Evolutionary conservation across 345 rosid species (phyloP).

Genomic region (Moricandia moricandioides): DNA sequence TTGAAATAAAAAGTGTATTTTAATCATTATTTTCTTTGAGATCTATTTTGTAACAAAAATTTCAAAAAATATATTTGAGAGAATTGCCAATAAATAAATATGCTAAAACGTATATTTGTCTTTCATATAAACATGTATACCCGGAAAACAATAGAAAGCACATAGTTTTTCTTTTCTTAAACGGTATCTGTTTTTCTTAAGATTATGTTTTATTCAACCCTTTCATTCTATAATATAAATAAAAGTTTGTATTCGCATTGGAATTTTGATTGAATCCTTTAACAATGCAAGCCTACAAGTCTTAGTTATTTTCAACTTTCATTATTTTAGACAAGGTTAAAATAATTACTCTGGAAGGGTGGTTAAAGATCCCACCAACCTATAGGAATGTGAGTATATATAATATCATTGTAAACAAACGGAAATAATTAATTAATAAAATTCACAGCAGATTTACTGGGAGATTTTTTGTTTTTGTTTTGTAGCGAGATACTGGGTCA

Average conservation of each 20-base stretch:
- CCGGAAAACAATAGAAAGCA: background rate
- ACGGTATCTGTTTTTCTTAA: background rate
- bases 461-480: background rate
- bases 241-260: background rate
- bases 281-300: background rate
- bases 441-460: conserved; percentile 20
- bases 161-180: background rate
- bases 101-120: conserved; percentile 2
- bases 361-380: conserved; percentile 40
- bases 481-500: background rate
- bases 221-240: background rate
- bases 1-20: no score
- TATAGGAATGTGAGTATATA: conserved; percentile 24
- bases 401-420: background rate
- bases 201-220: background rate
- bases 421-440: background rate
- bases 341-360: conserved; percentile 28
- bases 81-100: no score
- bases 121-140: background rate
- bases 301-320: background rate
- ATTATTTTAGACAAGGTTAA: conserved; percentile 12
- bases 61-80: no score
- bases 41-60: no score
- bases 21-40: no score
- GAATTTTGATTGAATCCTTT: conserved; percentile 1